Conservation (phyloP, 495 filamentous ascomycete species). For the Jackrogersella multiformis region DNA sequence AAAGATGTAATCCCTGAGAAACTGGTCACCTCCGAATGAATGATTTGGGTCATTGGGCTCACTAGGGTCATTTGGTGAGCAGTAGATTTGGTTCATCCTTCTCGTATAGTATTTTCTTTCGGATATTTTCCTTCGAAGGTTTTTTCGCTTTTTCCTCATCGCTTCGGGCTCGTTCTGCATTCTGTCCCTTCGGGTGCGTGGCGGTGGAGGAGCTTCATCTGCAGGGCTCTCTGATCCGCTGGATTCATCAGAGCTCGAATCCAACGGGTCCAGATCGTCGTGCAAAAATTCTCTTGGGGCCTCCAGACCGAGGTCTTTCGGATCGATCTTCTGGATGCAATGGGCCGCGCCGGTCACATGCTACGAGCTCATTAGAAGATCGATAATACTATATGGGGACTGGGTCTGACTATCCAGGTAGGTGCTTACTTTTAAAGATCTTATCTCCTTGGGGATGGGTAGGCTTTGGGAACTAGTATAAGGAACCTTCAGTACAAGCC, state of each 20-base stretch:
- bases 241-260: conserved; percentile 1
- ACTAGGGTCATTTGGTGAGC: too few relatives aligned
- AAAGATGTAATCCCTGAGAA: conserved; percentile 12
- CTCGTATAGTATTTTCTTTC: too few relatives aligned
- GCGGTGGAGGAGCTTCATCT: background rate
- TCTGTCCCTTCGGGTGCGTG: background rate
- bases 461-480: background rate
- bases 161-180: background rate
- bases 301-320: background rate
- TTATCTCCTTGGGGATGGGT: background rate
- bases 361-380: conserved; percentile 10
- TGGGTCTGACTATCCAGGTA: background rate
- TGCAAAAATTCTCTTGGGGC: background rate
- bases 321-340: conserved; percentile 19
- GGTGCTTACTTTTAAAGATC: conserved; percentile 3
- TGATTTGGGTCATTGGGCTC: too few relatives aligned
- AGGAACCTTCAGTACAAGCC: background rate
- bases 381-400: background rate
- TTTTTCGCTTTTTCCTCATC: background rate
- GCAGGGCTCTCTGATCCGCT: background rate
- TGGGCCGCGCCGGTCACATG: conserved; percentile 23
- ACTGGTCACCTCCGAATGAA: background rate
- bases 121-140: background rate
- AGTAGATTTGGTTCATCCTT: too few relatives aligned
- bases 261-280: background rate